Percentiles rank a stretch among this genome's conserved stretches.
These are phyloP conservation scores for Trichoderma oligosporum DNA, from an alignment of 2,329 filamentous ascomycete species.

Conservation along the genomic window DNA sequence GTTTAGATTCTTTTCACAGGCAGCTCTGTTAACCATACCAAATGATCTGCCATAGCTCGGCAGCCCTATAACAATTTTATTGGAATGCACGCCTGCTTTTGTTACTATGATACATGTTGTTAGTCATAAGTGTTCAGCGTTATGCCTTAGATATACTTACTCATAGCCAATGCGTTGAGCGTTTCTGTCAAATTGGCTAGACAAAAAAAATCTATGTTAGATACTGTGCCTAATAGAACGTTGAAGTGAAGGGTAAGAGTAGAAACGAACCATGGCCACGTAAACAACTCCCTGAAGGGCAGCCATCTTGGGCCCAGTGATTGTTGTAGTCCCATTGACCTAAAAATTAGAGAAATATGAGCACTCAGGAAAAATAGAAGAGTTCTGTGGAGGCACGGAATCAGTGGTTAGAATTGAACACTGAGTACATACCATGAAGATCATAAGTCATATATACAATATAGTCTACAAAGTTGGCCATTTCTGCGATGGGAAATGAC, in stretches of 20 bases:
- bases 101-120: constrained; percentile 24
- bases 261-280: constrained; percentile 29
- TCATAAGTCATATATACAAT: constrained; percentile 36
- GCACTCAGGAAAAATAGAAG: background rate
- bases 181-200: constrained; percentile 39
- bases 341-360: constrained; percentile 15
- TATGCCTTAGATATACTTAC: background rate
- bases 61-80: constrained; percentile 31
- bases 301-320: constrained; percentile 24
- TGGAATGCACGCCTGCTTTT: constrained; percentile 33
- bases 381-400: background rate
- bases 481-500: constrained; percentile 30
- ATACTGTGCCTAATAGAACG: background rate
- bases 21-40: constrained; percentile 25
- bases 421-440: constrained; percentile 24
- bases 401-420: background rate
- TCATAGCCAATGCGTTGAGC: constrained; percentile 32
- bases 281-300: constrained; percentile 32
- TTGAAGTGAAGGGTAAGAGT: background rate
- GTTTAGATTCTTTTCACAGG: constrained; percentile 24
- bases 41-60: constrained; percentile 31
- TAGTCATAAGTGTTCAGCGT: background rate
- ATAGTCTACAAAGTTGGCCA: constrained; percentile 30
- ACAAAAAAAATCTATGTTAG: background rate
- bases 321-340: constrained; percentile 25